Evolutionary conservation across 805 yeast species (phyloP).

Genomic region (Wickerhamiella bombiphila): DNA sequence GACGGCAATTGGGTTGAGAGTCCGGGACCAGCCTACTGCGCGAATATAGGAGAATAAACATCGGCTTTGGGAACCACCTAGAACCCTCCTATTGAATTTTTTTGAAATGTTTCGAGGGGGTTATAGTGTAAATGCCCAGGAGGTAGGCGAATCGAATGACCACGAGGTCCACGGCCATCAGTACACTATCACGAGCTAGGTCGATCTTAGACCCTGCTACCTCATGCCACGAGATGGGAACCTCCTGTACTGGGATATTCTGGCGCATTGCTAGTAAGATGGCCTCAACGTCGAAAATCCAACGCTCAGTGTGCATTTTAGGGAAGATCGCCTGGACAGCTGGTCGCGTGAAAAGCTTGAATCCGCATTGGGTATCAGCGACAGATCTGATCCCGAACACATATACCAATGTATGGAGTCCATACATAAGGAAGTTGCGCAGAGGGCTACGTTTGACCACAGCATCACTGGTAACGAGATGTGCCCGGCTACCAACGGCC

Average conservation of each 20-base stretch:
- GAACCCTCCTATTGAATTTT: not conserved
- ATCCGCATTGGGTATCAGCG: slow-evolving; percentile 95
- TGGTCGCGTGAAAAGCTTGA: slow-evolving; percentile 69
- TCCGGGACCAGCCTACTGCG: no score
- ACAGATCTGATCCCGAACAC: slow-evolving; percentile 78
- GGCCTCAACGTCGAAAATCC: slow-evolving; percentile 96
- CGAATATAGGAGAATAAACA: no score
- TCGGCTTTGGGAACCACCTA: no score
- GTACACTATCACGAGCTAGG: slow-evolving; percentile 75
- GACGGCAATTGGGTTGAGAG: no score
- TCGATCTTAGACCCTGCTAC: slow-evolving; percentile 91
- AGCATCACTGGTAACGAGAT: slow-evolving; percentile 90
- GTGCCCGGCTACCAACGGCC: slow-evolving; percentile 89
- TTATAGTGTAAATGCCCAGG: slow-evolving; percentile 54
- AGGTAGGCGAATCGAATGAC: slow-evolving; percentile 81
- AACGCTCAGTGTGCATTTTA: slow-evolving; percentile 86
- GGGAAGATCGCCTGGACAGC: slow-evolving; percentile 64
- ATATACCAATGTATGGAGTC: slow-evolving; percentile 71
- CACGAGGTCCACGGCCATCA: slow-evolving; percentile 87
- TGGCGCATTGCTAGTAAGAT: slow-evolving; percentile 66
- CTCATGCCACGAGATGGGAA: slow-evolving; percentile 92
- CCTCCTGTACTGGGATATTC: slow-evolving; percentile 51
- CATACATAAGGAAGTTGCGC: slow-evolving; percentile 85
- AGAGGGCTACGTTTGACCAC: slow-evolving; percentile 86
- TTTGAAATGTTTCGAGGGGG: not conserved